Conservation (phyloP, 2,329 filamentous ascomycete species). For the Arthrocladium fulminans region DNA sequence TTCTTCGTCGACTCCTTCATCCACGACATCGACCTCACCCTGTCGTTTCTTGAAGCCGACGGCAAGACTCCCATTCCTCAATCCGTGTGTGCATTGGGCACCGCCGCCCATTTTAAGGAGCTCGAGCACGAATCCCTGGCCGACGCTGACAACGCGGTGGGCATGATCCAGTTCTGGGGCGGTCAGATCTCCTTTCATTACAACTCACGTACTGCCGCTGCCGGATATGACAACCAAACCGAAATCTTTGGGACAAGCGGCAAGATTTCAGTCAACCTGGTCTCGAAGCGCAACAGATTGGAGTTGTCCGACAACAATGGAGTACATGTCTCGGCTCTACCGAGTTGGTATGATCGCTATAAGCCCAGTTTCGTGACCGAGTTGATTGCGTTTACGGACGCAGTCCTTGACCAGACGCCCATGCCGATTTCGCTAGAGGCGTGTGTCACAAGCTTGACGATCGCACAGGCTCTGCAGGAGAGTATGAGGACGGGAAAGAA, state of each 20-base stretch:
- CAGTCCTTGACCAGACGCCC: constrained; percentile 11
- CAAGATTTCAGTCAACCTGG: constrained; percentile 29
- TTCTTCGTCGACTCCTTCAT: constrained; percentile 29
- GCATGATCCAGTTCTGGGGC: constrained; percentile 30
- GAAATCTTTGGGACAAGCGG: constrained; percentile 36
- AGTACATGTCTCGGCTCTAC: constrained; percentile 20
- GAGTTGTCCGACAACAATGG: constrained; percentile 21
- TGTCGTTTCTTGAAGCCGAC: constrained; percentile 20
- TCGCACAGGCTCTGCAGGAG: constrained; percentile 16
- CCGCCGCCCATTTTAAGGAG: constrained; percentile 24
- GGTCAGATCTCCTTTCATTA: constrained; percentile 37
- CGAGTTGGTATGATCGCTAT: constrained; percentile 25
- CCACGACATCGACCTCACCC: constrained; percentile 26
- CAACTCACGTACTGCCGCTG: constrained; percentile 34
- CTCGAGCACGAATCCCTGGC: constrained; percentile 20
- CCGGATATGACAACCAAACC: constrained; percentile 37
- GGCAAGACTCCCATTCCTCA: constrained; percentile 18
- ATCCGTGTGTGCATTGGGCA: constrained; percentile 24
- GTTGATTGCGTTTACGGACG: constrained; percentile 21
- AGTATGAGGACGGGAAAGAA: constrained; percentile 9
- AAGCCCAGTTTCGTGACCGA: constrained; percentile 25
- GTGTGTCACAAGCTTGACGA: constrained; percentile 9
- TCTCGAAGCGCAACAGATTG: constrained; percentile 24
- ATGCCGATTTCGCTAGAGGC: constrained; percentile 12
- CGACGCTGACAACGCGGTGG: constrained; percentile 24